Conservation (phyloP, 495 filamentous ascomycete genomes). For the Aspergillus carlsbadensis region DNA sequence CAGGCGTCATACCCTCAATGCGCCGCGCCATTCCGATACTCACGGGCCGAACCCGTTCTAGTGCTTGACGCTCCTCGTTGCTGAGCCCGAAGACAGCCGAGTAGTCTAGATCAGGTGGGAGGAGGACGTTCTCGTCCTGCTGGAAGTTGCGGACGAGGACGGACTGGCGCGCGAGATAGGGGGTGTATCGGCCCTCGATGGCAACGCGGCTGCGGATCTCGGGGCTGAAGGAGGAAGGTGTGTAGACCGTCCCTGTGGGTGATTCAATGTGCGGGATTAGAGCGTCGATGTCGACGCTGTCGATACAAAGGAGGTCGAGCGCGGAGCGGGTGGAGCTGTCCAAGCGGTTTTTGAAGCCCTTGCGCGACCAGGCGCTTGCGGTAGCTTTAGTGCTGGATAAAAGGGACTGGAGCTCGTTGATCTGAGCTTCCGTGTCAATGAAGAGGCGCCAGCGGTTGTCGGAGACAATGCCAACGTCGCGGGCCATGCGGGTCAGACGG, state of each 20-base stretch:
- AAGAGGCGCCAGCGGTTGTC: slow-evolving; percentile 77
- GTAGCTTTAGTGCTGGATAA: slow-evolving; percentile 56
- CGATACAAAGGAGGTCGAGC: slow-evolving; percentile 71
- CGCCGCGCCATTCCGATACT: slow-evolving; percentile 85
- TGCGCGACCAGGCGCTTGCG: slow-evolving; percentile 61
- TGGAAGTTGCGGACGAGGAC: slow-evolving; percentile 61
- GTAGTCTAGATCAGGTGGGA: slow-evolving; percentile 82
- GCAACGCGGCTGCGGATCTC: slow-evolving; percentile 64
- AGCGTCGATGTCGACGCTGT: slow-evolving; percentile 52
- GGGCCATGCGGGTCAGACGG: slow-evolving; percentile 78
- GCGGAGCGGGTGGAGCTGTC: slow-evolving; percentile 63
- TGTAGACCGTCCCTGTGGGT: slow-evolving; percentile 27
- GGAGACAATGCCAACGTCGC: slow-evolving; percentile 71
- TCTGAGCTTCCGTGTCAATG: slow-evolving; percentile 57
- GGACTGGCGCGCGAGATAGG: slow-evolving; percentile 73
- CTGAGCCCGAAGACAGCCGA: slow-evolving; percentile 67
- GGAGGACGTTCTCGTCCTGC: slow-evolving; percentile 69
- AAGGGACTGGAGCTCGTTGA: slow-evolving; percentile 60
- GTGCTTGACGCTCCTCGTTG: slow-evolving; percentile 68
- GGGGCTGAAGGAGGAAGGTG: slow-evolving; percentile 50
- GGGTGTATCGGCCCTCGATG: slow-evolving; percentile 81
- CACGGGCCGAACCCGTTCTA: slow-evolving; percentile 71
- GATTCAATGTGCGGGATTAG: slow-evolving; percentile 56
- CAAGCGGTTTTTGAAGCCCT: slow-evolving; percentile 64
- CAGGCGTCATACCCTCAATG: slow-evolving; percentile 72